Evolutionary conservation across 2,329 filamentous ascomycete genomes (phyloP).

Genomic region (Decorospora gaudefroyi): DNA sequence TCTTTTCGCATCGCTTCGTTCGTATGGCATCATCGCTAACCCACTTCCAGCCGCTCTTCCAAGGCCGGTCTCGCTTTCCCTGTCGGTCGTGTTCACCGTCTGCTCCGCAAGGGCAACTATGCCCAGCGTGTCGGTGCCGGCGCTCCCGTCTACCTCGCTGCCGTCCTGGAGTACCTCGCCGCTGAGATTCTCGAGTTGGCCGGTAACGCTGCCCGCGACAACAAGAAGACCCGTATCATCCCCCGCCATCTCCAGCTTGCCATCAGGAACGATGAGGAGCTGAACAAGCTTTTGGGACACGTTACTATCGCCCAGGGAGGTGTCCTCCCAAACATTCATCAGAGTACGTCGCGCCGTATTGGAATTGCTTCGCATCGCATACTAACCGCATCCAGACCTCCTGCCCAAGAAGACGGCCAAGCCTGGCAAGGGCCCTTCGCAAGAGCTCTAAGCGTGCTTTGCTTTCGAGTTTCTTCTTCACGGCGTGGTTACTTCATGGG

Average conservation of each 20-base stretch:
- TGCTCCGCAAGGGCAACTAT: conserved; percentile 98
- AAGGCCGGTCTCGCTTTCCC: conserved; percentile 99
- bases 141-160: conserved; percentile 95
- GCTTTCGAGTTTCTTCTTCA: conserved; percentile 43
- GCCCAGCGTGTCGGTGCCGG: conserved; percentile 98
- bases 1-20: conserved; percentile 23
- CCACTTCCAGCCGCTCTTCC: conserved; percentile 80
- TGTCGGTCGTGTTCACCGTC: conserved; percentile 98
- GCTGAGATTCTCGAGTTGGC: conserved; percentile 99
- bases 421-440: conserved; percentile 87
- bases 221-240: conserved; percentile 99
- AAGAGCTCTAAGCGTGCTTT: conserved; percentile 77
- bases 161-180: conserved; percentile 96
- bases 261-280: conserved; percentile 98
- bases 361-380: conserved; percentile 8
- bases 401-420: conserved; percentile 99
- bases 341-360: conserved; percentile 70
- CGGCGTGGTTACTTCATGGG: conserved; percentile 54
- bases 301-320: conserved; percentile 97
- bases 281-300: conserved; percentile 97
- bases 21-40: conserved; percentile 28
- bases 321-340: conserved; percentile 96
- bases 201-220: conserved; percentile 97
- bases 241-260: conserved; percentile 98
- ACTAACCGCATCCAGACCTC: conserved; percentile 71